These are phyloP conservation scores for Lactarius quietus DNA, from an alignment of 768 basidiomycete genomes.

Conservation along the genomic window DNA sequence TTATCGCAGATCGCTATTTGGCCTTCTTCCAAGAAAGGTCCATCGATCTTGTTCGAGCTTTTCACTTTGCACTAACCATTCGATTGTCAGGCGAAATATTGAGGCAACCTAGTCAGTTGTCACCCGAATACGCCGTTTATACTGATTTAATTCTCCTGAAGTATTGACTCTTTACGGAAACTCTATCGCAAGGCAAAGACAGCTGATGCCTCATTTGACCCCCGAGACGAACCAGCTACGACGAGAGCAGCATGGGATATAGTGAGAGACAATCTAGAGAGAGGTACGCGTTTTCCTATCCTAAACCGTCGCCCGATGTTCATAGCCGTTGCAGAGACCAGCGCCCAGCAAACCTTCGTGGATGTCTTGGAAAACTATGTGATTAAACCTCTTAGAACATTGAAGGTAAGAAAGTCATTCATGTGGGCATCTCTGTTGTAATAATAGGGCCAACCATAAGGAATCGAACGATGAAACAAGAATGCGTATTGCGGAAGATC, in stretches of 20 bases:
- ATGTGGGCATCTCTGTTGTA: neutral
- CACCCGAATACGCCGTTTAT: neutral
- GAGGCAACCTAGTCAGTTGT: neutral
- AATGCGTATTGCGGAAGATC: neutral
- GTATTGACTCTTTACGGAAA: neutral
- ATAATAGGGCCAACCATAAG: neutral
- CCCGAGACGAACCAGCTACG: neutral
- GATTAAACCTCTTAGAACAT: neutral
- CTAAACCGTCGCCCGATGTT: neutral
- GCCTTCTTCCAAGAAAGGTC: neutral
- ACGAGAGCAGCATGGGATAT: neutral
- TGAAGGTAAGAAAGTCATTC: neutral
- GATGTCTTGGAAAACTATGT: neutral
- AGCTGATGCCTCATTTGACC: neutral
- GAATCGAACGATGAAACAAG: neutral
- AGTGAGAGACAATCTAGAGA: neutral
- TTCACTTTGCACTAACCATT: neutral
- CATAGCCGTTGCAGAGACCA: neutral
- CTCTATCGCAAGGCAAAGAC: neutral
- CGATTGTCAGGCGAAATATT: neutral
- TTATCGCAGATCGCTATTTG: neutral
- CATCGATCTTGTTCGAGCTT: neutral
- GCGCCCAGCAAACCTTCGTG: neutral
- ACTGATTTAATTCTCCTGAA: neutral
- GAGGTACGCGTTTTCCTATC: neutral